Evolutionary conservation across 2,329 filamentous ascomycete species (phyloP), one percentile per base, ranked within the genome.

Genomic region (Aaosphaeria arxii): DNA sequence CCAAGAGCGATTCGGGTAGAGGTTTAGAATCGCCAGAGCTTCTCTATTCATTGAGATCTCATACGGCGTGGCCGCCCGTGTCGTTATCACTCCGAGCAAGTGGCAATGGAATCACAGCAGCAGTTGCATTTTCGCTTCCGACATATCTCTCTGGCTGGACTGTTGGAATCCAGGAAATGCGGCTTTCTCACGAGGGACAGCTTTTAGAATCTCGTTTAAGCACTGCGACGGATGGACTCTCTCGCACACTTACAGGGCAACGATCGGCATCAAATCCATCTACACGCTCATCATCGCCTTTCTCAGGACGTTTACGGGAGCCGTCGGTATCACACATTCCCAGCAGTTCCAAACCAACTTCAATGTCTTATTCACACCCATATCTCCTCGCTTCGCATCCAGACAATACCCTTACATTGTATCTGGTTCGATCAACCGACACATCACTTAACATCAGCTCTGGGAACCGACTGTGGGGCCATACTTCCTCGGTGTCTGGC

Each of bases 121-220:
- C 89, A 0, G 88, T 96, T 50, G 91, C 89, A 1, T 96, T 95
- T 66, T 88, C 89, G 0, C 84, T 95, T 55, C 85, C 87, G 11
- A 87, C 88, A 2, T 83, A 85, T 57, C 77, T 86, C 3, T 84
- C 84, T 40, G 91, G 91, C 30, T 96, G 91, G 89, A 91, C 88
- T 6, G 81, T 96, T 11, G 91, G 91, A 2, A 82, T 97, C n/a
- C 92, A 97, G 67, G 92, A 96, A 67, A 75, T 96, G 40, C 84
- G 87, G 49, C 78, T 95, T n/a, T 71, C 70, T 32, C 67, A 67
- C 44, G 65, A 71, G 42, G 80, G 80, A 5, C 71, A 70, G 11
- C 65, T 81, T 0, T 58, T 76, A 1, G 69, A 73, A 33, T 81
- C 78, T 3, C 74, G 78, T 5, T 57, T 80, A 4, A 71, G 78